Percentiles rank a stretch among this genome's conserved stretches.
These are phyloP conservation scores for Irpex sp. DNA, from an alignment of 1,284 basidiomycete genomes.

Conservation along the genomic window DNA sequence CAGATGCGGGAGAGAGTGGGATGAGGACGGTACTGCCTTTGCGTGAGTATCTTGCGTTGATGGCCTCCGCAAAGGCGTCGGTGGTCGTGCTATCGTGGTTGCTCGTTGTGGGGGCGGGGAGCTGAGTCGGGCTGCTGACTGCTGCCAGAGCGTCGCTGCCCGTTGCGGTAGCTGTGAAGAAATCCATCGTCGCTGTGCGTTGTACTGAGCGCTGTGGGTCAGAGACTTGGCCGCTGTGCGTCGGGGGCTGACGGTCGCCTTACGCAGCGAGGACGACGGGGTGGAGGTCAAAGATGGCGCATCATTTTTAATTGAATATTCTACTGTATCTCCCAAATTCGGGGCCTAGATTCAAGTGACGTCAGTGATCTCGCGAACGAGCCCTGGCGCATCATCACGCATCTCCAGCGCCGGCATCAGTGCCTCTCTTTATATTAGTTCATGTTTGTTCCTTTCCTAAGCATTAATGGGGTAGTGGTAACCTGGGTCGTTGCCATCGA, in stretches of 20 bases:
- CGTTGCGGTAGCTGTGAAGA: conserved; percentile 10
- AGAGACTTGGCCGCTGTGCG: background rate
- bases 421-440: background rate
- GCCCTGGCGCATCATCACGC: too few species aligned
- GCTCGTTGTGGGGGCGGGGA: conserved; percentile 1
- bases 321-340: conserved; percentile 1
- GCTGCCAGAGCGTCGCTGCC: conserved; percentile 1
- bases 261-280: background rate
- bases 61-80: conserved; percentile 23
- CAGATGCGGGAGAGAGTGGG: conserved; percentile 8
- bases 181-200: conserved; percentile 5
- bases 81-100: conserved; percentile 9
- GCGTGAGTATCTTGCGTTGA: conserved; percentile 17
- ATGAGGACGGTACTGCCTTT: conserved; percentile 11
- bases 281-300: background rate
- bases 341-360: background rate
- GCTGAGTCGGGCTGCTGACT: conserved; percentile 1
- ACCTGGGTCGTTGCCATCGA: conserved; percentile 51
- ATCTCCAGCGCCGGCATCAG: too few species aligned
- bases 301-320: background rate
- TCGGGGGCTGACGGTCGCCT: too few species aligned
- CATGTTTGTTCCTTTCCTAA: background rate
- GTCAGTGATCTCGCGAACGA: background rate
- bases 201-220: background rate
- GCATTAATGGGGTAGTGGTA: conserved; percentile 49